Evolutionary conservation across 1,284 basidiomycete species (phyloP), one percentile per base, ranked within the genome.

Genomic region (Leccinum colubrinum): DNA sequence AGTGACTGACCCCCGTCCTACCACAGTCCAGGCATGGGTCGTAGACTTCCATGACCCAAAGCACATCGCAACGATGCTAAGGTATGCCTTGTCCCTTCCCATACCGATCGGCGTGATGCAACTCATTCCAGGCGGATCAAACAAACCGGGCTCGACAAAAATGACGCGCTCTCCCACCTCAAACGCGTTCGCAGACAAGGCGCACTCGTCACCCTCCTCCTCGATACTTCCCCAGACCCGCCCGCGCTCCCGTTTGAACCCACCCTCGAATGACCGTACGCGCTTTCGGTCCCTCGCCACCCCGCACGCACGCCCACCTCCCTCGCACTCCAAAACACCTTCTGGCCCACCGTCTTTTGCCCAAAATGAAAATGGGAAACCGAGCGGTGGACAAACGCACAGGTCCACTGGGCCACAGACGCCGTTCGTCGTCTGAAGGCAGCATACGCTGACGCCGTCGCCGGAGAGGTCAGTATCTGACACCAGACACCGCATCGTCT

Each of bases 11-110:
- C 39, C 3, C 39, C 41, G n/a, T 58, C 39, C 67, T 64, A 22
- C 55, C 54, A 55, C 59, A 65, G 60, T 89, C 56, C 78, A 86
- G 43, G 89, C 89, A 53, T 97, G 94, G 94, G 88, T 86, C 7
- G 86, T 95, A n/a, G 89, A 95, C 68, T 83, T 97, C n/a, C 82
- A 84, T 0, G 84, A 93, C 65, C 81, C 83, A 15, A 82, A 80
- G 52, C 74, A 86, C 62, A 89, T 87, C 22, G 82, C 84, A 6
- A 72, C 79, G 1, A 80, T 93, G 74, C 78, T 95, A 8, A 87
- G 83, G 91, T 92, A 70, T 35, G 0, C 30, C 30, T 30, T 9
- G 30, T 30, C 46, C 14, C 11, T 30, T 52, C 27, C 53, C 51
- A 35, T 58, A 56, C 20, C 48, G 20, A 25, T 58, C n/a, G 27